phyloP scores from a whole-genome alignment of 1,284 basidiomycete genomes.

The Rhizopogon parksii region DNA sequence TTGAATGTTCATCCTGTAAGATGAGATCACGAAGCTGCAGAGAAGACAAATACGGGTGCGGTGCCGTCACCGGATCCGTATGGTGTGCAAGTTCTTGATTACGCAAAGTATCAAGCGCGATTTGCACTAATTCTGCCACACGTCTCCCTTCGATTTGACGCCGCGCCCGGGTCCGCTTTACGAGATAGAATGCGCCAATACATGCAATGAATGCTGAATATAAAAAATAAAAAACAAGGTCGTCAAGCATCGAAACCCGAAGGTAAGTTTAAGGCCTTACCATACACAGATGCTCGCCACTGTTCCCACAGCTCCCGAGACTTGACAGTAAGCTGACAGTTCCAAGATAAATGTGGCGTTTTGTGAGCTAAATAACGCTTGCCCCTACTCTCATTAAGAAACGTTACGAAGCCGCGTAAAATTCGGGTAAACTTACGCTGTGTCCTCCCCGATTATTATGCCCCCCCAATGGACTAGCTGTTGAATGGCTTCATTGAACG shows the following conservation, averaged over 20 bases:
- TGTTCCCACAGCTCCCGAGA: slow-evolving; percentile 58
- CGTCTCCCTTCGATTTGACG: slow-evolving; percentile 61
- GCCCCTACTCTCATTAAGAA: slow-evolving; percentile 40
- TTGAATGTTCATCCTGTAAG: slow-evolving; percentile 75
- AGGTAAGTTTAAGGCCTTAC: slow-evolving; percentile 37
- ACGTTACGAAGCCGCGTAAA: slow-evolving; percentile 14
- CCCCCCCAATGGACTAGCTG: slow-evolving; percentile 79
- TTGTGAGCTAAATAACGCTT: slow-evolving; percentile 73
- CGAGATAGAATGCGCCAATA: slow-evolving; percentile 30
- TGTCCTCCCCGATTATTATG: slow-evolving; percentile 66
- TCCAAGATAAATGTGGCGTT: slow-evolving; percentile 63
- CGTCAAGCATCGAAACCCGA: slow-evolving; percentile 10
- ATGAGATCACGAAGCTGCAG: slow-evolving; percentile 89
- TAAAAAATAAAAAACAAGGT: slow-evolving; percentile 13
- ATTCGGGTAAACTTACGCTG: slow-evolving; percentile 47
- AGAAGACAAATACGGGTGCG: slow-evolving; percentile 80
- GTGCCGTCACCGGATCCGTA: slow-evolving; percentile 73
- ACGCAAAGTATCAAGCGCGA: slow-evolving; percentile 75
- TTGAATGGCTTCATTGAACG: slow-evolving; percentile 75
- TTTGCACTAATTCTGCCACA: slow-evolving; percentile 71
- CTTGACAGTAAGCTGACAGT: slow-evolving; percentile 68
- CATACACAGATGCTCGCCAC: slow-evolving; percentile 63
- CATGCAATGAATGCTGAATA: slow-evolving; percentile 27
- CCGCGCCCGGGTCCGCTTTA: slow-evolving; percentile 40
- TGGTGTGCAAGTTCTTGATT: slow-evolving; percentile 85